Conservation (phyloP, 2,329 filamentous ascomycete species). For the Ilyonectria robusta region DNA sequence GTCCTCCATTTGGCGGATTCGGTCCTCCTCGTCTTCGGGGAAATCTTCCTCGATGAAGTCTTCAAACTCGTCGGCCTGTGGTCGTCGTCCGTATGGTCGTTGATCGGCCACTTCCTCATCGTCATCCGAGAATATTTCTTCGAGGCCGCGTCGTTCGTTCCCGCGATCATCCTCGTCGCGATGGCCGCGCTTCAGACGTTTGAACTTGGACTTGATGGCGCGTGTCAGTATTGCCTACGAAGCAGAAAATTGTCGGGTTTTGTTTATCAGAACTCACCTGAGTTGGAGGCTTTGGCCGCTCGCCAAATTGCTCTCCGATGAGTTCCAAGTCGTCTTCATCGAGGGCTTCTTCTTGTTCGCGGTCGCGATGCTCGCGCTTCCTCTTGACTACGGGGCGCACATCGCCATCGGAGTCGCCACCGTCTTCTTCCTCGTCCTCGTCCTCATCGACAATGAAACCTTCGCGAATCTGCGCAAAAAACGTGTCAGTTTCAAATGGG, state of each 20-base stretch:
- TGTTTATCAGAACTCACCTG: conserved; percentile 71
- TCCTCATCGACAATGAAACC: conserved; percentile 98
- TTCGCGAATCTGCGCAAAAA: conserved; percentile 78
- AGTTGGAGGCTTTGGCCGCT: conserved; percentile 70
- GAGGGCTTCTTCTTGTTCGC: conserved; percentile 88
- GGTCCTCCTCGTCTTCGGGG: conserved; percentile 86
- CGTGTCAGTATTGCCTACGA: conserved; percentile 12
- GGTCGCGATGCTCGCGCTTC: conserved; percentile 83
- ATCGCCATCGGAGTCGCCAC: conserved; percentile 68
- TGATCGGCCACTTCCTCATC: conserved; percentile 80
- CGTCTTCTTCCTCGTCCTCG: conserved; percentile 81
- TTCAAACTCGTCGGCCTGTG: conserved; percentile 84
- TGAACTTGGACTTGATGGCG: conserved; percentile 84
- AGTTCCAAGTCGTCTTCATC: conserved; percentile 97
- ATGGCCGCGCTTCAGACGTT: conserved; percentile 94
- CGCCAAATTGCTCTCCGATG: conserved; percentile 86
- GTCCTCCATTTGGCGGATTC: conserved; percentile 84
- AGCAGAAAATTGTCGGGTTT: neutral
- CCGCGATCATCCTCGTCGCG: conserved; percentile 79
- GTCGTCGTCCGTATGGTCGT: conserved; percentile 67
- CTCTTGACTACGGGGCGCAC: conserved; percentile 72
- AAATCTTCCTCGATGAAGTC: conserved; percentile 99
- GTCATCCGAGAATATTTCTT: conserved; percentile 96
- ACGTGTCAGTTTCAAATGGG: conserved; percentile 28
- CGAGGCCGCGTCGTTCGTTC: conserved; percentile 79